Conservation (phyloP, 139 green algal species). For the Pedinophyceae sp. region DNA sequence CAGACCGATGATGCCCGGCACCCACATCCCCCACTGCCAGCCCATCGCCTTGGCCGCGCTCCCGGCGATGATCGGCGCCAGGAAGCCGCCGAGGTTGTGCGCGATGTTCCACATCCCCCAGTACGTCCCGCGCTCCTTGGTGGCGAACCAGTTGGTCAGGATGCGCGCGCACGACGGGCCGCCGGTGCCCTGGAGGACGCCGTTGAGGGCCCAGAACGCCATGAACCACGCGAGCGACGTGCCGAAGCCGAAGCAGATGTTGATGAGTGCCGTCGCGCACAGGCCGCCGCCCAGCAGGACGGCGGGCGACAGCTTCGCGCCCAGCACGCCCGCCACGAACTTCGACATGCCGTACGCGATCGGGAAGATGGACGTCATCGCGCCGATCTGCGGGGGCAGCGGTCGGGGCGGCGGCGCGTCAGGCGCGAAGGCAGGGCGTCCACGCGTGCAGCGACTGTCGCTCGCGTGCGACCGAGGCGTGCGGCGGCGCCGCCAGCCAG, state of each 20-base stretch:
- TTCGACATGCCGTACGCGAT: conserved; percentile 75
- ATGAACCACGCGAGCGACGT: conserved; percentile 64
- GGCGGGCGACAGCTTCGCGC: conserved; percentile 52
- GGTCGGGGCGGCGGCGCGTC: too few species aligned
- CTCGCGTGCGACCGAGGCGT: not conserved
- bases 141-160: conserved; percentile 89
- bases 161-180: conserved; percentile 85
- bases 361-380: conserved; percentile 85
- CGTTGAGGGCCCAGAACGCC: conserved; percentile 75
- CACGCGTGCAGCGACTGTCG: not conserved
- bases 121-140: conserved; percentile 62
- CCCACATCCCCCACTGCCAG: conserved; percentile 78
- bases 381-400: conserved; percentile 40
- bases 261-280: conserved; percentile 66
- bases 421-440: too few species aligned
- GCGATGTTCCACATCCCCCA: conserved; percentile 90
- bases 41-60: conserved; percentile 55
- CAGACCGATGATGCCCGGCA: conserved; percentile 67
- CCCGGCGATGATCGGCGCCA: conserved; percentile 77
- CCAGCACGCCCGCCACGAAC: conserved; percentile 79
- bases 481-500: not conserved
- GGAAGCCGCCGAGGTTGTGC: conserved; percentile 90
- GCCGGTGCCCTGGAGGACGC: conserved; percentile 80
- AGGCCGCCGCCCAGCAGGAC: conserved; percentile 76
- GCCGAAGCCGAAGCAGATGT: conserved; percentile 78